phyloP scores from a whole-genome alignment of 1,139 yeast species.

The Eremothecium sinecaudum region DNA sequence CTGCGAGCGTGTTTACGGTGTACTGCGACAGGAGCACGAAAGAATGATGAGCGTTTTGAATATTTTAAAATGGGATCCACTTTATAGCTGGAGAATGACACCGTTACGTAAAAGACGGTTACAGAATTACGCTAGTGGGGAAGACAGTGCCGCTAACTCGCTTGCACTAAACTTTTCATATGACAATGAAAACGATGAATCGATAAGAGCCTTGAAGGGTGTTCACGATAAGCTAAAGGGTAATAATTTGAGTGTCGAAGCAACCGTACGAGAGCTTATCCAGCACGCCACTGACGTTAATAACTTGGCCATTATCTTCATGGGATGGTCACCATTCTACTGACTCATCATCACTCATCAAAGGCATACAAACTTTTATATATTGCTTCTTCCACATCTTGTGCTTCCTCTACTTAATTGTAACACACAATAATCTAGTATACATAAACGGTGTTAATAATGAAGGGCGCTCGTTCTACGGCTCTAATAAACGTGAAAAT shows the following conservation, averaged over 20 bases:
- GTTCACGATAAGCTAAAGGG: constrained; percentile 65
- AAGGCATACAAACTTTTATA: too few species aligned
- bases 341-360: constrained; percentile 16
- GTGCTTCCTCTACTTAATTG: too few species aligned
- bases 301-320: constrained; percentile 65
- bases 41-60: constrained; percentile 75
- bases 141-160: constrained; percentile 16
- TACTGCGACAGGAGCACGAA: constrained; percentile 54
- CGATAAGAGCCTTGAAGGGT: constrained; percentile 62
- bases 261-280: constrained; percentile 71
- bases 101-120: constrained; percentile 52
- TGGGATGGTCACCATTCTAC: constrained; percentile 64
- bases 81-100: constrained; percentile 81
- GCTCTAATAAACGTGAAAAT: too few species aligned
- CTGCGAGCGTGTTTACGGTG: constrained; percentile 66
- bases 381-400: too few species aligned
- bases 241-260: constrained; percentile 67
- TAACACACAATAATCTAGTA: too few species aligned
- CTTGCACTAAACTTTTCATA: constrained; percentile 3
- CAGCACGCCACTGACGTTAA: constrained; percentile 62
- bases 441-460: too few species aligned
- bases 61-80: constrained; percentile 84
- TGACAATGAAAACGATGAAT: constrained; percentile 43
- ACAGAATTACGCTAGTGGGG: constrained; percentile 33
- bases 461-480: too few species aligned